phyloP scores from a whole-genome alignment of 2,329 filamentous ascomycete genomes.

The Didymella arachidicola region DNA sequence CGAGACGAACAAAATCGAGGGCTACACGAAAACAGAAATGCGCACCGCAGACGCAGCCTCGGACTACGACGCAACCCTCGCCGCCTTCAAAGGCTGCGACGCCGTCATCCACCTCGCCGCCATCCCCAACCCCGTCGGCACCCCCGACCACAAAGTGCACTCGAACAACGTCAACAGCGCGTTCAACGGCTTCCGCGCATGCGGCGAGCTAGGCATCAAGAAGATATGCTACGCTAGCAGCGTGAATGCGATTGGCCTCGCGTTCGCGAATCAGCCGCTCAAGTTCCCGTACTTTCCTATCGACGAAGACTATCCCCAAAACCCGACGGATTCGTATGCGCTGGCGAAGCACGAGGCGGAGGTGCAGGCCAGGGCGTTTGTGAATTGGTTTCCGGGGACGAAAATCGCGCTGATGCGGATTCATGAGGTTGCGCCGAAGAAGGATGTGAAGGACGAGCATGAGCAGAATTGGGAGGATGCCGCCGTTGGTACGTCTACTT shows the following conservation, averaged over 20 bases:
- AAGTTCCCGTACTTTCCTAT: not conserved
- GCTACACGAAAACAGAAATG: constrained; percentile 45
- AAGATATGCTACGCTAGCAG: not conserved
- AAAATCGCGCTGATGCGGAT: not conserved
- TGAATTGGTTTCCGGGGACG: not conserved
- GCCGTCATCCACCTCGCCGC: constrained; percentile 50
- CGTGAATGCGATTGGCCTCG: not conserved
- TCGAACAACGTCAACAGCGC: constrained; percentile 51
- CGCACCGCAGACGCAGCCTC: constrained; percentile 45
- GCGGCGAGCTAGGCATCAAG: not conserved
- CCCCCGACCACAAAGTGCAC: constrained; percentile 44
- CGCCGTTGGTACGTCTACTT: not conserved
- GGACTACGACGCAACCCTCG: constrained; percentile 44
- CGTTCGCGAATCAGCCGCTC: not conserved
- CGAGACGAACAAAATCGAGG: constrained; percentile 32
- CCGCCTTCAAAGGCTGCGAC: constrained; percentile 49
- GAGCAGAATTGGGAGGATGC: not conserved
- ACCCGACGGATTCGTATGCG: not conserved
- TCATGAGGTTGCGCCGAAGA: not conserved
- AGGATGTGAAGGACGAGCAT: not conserved
- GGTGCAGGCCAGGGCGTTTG: not conserved
- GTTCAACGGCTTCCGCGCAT: constrained; percentile 41
- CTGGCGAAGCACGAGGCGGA: not conserved
- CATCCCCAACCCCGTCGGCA: constrained; percentile 48
- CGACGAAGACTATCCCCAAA: not conserved